Conservation (phyloP, 2,329 filamentous ascomycete species). For the Rhynchosporium graminicola region DNA sequence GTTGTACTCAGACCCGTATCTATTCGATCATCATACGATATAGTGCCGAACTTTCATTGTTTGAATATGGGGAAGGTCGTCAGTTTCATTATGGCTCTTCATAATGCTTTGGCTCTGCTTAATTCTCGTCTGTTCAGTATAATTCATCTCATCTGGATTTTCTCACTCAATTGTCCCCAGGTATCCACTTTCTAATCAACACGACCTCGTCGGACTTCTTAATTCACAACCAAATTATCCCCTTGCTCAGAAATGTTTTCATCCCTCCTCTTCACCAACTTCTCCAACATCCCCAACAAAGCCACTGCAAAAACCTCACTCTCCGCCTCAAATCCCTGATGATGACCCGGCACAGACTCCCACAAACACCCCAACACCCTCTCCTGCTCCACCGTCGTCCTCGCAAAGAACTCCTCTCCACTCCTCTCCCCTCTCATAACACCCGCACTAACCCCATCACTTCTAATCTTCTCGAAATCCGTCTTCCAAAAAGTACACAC, state of each 20-base stretch:
- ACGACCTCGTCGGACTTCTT: not conserved
- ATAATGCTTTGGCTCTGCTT: no score
- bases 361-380: slow-evolving; percentile 37
- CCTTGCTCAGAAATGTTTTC: not conserved
- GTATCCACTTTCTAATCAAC: no score
- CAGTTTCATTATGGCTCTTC: no score
- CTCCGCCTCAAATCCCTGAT: slow-evolving; percentile 41
- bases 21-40: no score
- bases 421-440: slow-evolving; percentile 37
- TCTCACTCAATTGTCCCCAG: no score
- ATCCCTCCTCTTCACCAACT: slow-evolving; percentile 24
- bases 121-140: no score
- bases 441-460: slow-evolving; percentile 37
- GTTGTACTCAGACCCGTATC: no score
- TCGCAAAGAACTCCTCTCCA: slow-evolving; percentile 38
- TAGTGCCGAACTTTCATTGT: no score
- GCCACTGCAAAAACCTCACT: slow-evolving; percentile 36
- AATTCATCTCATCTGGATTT: no score
- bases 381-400: slow-evolving; percentile 36
- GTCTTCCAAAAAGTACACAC: slow-evolving; percentile 32
- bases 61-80: no score
- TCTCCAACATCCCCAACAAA: slow-evolving; percentile 37
- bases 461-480: slow-evolving; percentile 35
- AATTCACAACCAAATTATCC: not conserved
- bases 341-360: slow-evolving; percentile 38